A percentile compares a stretch with the other conserved stretches of the same genome.
These are phyloP conservation scores for Puccinia horiana DNA, from an alignment of 1,284 basidiomycete genomes.

Conservation along the genomic window DNA sequence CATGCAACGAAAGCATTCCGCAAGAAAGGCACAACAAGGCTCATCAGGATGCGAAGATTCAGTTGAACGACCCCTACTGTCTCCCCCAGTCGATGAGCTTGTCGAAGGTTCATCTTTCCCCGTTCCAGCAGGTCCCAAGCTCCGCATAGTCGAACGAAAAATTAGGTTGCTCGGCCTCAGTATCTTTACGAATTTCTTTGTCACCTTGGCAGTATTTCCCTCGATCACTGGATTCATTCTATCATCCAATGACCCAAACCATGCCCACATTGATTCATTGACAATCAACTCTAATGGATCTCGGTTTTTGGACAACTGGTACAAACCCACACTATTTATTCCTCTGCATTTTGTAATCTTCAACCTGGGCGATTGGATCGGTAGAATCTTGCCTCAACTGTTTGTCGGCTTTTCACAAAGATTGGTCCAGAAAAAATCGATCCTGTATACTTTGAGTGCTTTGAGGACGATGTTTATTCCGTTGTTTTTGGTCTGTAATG, in stretches of 20 bases:
- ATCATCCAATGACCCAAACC: conserved; percentile 41
- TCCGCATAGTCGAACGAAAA: conserved; percentile 53
- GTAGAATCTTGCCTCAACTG: conserved; percentile 54
- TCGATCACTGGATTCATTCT: conserved; percentile 54
- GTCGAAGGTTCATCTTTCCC: not conserved
- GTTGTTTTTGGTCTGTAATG: conserved; percentile 49
- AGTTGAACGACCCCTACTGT: not conserved
- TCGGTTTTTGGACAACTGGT: conserved; percentile 28
- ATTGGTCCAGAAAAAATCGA: not conserved
- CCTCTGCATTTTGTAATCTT: conserved; percentile 56
- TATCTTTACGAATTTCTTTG: conserved; percentile 53
- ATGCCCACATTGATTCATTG: not conserved
- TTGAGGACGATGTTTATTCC: conserved; percentile 30
- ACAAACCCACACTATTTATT: conserved; percentile 52
- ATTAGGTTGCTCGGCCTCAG: conserved; percentile 54
- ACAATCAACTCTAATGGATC: conserved; percentile 2
- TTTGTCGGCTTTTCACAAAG: conserved; percentile 12
- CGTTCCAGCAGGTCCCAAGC: not conserved
- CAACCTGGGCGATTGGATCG: conserved; percentile 55
- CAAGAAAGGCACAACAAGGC: not conserved
- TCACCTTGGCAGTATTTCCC: conserved; percentile 56
- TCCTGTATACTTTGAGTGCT: not conserved
- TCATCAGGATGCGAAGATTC: not conserved
- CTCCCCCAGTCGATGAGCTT: not conserved
- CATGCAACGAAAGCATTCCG: conserved; percentile 8